Evolutionary conservation across 805 yeast genomes (phyloP).

Genomic region (Monosporozyma aerobia): DNA sequence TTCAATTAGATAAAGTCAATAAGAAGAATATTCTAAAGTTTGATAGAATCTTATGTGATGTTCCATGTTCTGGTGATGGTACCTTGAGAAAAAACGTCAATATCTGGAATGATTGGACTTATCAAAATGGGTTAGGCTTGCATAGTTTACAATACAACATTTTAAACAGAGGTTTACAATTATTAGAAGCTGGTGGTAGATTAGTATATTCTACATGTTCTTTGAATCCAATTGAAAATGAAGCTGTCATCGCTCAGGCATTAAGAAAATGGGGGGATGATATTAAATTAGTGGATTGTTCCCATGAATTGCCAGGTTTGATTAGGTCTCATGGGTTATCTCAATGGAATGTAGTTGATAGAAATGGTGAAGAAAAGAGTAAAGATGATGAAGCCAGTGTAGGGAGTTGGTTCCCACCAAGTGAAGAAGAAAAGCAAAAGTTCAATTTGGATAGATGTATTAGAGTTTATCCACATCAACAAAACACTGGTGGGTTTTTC

Average conservation of each 20-base stretch:
- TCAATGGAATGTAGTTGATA: slow-evolving; percentile 78
- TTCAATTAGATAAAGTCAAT: slow-evolving; percentile 33
- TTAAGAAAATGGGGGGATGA: slow-evolving; percentile 68
- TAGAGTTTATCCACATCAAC: slow-evolving; percentile 96
- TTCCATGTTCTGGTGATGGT: slow-evolving; percentile 98
- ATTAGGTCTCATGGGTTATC: slow-evolving; percentile 64
- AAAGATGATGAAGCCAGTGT: slow-evolving; percentile 38
- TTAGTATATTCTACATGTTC: slow-evolving; percentile 96
- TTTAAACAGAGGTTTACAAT: slow-evolving; percentile 79
- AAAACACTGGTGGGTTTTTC: slow-evolving; percentile 96
- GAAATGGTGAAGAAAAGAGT: slow-evolving; percentile 56
- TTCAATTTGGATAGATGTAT: slow-evolving; percentile 71
- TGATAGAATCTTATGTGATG: slow-evolving; percentile 93
- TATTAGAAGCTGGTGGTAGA: slow-evolving; percentile 82
- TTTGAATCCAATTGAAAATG: slow-evolving; percentile 90
- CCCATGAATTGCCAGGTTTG: slow-evolving; percentile 65
- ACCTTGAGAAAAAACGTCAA: slow-evolving; percentile 94
- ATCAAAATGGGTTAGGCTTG: slow-evolving; percentile 82
- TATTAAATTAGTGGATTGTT: slow-evolving; percentile 61
- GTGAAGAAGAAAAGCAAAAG: slow-evolving; percentile 54
- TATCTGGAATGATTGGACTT: slow-evolving; percentile 92
- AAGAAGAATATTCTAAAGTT: slow-evolving; percentile 50
- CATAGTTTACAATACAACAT: slow-evolving; percentile 85
- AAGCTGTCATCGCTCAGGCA: slow-evolving; percentile 91
- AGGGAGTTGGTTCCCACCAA: slow-evolving; percentile 69